Conservation (phyloP, 352 stramenopile species). For the Thalassiosira exigua region DNA sequence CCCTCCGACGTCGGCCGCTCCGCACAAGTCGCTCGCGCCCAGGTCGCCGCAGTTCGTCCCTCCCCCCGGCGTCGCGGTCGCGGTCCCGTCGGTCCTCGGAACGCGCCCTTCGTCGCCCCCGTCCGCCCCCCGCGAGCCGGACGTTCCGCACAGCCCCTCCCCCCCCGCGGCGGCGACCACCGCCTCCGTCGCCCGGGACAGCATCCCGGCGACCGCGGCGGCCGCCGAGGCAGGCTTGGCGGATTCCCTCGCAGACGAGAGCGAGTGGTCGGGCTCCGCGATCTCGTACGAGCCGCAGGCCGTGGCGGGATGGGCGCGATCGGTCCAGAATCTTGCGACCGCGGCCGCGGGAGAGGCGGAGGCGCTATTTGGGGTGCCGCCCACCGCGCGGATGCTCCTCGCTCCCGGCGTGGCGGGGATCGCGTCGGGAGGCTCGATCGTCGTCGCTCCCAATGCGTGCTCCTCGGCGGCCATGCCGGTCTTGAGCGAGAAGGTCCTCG, state of each 20-base stretch:
- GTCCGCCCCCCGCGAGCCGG: too few species aligned
- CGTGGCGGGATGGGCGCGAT: not conserved
- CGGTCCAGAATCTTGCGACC: conserved; percentile 17
- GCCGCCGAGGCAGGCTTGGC: conserved; percentile 6
- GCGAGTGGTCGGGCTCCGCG: too few species aligned
- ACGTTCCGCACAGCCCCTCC: conserved; percentile 2
- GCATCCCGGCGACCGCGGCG: not conserved
- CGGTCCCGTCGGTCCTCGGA: too few species aligned
- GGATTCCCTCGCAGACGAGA: too few species aligned
- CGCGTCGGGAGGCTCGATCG: not conserved
- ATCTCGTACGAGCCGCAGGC: too few species aligned
- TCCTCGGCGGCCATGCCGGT: conserved; percentile 15
- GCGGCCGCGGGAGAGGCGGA: not conserved
- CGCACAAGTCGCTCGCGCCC: conserved; percentile 7
- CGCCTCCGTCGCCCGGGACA: not conserved
- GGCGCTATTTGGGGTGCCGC: not conserved
- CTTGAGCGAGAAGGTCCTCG: conserved; percentile 9
- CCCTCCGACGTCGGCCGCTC: not conserved
- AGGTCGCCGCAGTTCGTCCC: not conserved
- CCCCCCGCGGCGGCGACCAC: not conserved
- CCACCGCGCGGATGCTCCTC: not conserved
- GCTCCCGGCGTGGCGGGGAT: not conserved
- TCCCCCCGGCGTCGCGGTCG: not conserved
- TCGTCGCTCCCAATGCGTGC: not conserved
- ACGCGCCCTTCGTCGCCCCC: too few species aligned